Conservation (phyloP, 2,329 filamentous ascomycete genomes). For the Zymoseptoria pseudotritici region DNA sequence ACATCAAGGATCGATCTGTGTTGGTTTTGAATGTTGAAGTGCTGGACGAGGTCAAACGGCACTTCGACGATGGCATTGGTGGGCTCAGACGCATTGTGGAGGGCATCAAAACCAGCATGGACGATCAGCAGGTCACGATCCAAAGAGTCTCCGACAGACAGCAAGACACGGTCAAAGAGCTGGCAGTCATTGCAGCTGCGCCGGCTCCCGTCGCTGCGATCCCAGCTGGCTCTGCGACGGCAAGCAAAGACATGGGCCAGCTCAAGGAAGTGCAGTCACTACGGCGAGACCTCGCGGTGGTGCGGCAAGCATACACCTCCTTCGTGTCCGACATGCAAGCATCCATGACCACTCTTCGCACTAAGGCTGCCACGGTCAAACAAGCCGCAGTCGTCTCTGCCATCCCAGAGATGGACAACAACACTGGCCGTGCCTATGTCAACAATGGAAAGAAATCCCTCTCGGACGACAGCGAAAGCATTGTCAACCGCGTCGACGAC, state of each 20-base stretch:
- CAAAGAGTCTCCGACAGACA: constrained; percentile 86
- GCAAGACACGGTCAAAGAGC: constrained; percentile 79
- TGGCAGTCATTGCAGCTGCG: constrained; percentile 58
- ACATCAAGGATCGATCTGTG: constrained; percentile 91
- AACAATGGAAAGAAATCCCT: constrained; percentile 80
- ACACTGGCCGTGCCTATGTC: constrained; percentile 79
- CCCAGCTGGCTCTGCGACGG: constrained; percentile 23
- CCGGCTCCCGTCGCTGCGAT: constrained; percentile 32
- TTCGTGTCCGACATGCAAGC: constrained; percentile 83
- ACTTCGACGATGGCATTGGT: constrained; percentile 86
- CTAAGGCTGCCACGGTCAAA: constrained; percentile 77
- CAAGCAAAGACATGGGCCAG: constrained; percentile 46
- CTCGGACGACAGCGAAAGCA: constrained; percentile 76
- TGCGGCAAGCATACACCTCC: constrained; percentile 86
- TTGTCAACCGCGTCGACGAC: constrained; percentile 89
- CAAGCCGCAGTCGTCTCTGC: constrained; percentile 61
- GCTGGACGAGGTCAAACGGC: constrained; percentile 90
- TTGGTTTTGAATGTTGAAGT: constrained; percentile 90
- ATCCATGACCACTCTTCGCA: constrained; percentile 76
- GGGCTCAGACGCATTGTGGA: constrained; percentile 77
- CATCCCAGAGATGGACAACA: constrained; percentile 64
- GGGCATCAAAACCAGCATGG: constrained; percentile 73
- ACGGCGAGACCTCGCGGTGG: constrained; percentile 78
- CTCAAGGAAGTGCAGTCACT: constrained; percentile 72
- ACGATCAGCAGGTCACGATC: constrained; percentile 73